Percentiles rank a stretch among this genome's conserved stretches.
Evolutionary conservation across 2,329 filamentous ascomycete genomes (phyloP).

Genomic region (Cladosporium sp.): DNA sequence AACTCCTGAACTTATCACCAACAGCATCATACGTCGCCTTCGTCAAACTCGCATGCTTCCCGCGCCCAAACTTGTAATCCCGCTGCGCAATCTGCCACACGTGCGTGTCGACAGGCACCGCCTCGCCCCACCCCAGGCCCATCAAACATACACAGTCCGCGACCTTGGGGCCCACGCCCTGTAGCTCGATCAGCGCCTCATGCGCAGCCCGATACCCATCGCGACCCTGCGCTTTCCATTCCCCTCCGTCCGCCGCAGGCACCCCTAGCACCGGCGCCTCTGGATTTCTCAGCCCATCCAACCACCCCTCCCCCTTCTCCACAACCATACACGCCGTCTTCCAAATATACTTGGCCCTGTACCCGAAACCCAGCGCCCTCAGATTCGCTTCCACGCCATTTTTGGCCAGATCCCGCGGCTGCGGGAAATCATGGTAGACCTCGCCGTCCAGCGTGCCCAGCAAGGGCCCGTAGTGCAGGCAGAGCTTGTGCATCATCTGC

Average conservation of each 20-base stretch:
- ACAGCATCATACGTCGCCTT: slow-evolving; percentile 87
- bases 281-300: slow-evolving; percentile 75
- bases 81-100: slow-evolving; percentile 98
- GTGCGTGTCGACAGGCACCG: slow-evolving; percentile 95
- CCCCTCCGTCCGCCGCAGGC: slow-evolving; percentile 45
- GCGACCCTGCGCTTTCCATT: slow-evolving; percentile 53
- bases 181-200: slow-evolving; percentile 71
- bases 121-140: slow-evolving; percentile 93
- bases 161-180: slow-evolving; percentile 94
- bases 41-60: slow-evolving; percentile 80
- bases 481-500: slow-evolving; percentile 94
- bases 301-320: slow-evolving; percentile 68
- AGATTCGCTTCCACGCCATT: slow-evolving; percentile 77
- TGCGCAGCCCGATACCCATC: slow-evolving; percentile 78
- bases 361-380: slow-evolving; percentile 85
- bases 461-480: slow-evolving; percentile 76
- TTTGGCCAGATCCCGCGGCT: slow-evolving; percentile 69
- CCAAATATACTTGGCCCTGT: slow-evolving; percentile 88
- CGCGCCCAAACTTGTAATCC: slow-evolving; percentile 88
- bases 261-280: slow-evolving; percentile 63
- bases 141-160: slow-evolving; percentile 96
- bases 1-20: slow-evolving; percentile 79
- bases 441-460: slow-evolving; percentile 64
- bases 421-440: slow-evolving; percentile 84
- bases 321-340: slow-evolving; percentile 78